Evolutionary conservation across 1,139 yeast species (phyloP), one percentile per base, ranked within the genome.

Genomic region (Suhomyces choctaworum): DNA sequence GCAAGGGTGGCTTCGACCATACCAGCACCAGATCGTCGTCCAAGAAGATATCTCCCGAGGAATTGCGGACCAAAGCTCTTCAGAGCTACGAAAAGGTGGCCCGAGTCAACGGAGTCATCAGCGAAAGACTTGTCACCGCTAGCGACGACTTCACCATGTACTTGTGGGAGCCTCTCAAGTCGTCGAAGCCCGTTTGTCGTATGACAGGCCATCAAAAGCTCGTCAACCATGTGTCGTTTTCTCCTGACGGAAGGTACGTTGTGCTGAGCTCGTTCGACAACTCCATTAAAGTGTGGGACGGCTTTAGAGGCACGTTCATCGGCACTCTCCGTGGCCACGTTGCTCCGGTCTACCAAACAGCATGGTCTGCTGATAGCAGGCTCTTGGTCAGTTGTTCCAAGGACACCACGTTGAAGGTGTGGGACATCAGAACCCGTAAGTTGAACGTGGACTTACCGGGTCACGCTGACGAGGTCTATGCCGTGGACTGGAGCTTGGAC

Each of bases 121-220:
- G 78, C 38, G 98, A 92, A 60, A 71, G 96, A 46, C 76, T 92
- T 54, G 97, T 89, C 6, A 88, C 97, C 13, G 97, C 97, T 8
- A 80, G 92, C 60, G 99, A 92, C 56, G 99, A 92, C 62, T 90
- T 92, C 62, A 92, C 98, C 27, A 92, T 94, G 97, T 92, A 84
- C 52, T 67, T 94, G 43, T 92, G 99, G 99, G 95, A 89, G 53
- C 97, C 97, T 10, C 63, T 80, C 34, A 83, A 80, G 57, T 70
- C 83, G 2, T 71, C 74, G 28, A 92, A 90, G 58, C 98, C 98
- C 1, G 61, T 92, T 7, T 80, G 88, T 39, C 76, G 98, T 52
- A 84, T 92, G 94, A 89, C 96, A 1, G 99, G 99, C 16, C 99
- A 92, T 61, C 98, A 92, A 57, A 92, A 92, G 61, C 71, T 90